These are phyloP conservation scores for Phlebopus sp. DNA, from an alignment of 1,284 basidiomycete species.

Conservation along the genomic window DNA sequence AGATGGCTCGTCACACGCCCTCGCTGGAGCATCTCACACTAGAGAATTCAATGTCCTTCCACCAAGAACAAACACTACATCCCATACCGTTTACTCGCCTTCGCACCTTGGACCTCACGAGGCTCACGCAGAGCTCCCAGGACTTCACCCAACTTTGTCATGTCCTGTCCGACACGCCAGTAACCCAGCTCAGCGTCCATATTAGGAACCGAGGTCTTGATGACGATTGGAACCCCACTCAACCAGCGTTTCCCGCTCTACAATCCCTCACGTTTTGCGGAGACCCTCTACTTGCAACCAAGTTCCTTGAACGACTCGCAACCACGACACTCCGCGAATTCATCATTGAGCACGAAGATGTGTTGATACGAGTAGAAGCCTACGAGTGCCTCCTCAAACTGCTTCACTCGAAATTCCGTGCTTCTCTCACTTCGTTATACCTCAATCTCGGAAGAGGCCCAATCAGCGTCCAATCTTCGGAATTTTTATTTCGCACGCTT, in stretches of 20 bases:
- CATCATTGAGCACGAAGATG: constrained; percentile 1
- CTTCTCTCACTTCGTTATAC: not conserved
- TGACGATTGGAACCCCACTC: not conserved
- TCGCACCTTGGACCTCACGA: not conserved
- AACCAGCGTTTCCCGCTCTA: not conserved
- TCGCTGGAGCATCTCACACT: not conserved
- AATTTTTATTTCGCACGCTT: not conserved
- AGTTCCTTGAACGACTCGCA: not conserved
- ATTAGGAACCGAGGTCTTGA: not conserved
- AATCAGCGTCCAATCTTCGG: not conserved
- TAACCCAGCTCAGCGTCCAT: not conserved
- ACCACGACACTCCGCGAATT: not conserved
- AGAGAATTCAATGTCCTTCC: not conserved
- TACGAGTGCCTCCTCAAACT: not conserved
- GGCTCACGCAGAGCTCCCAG: not conserved
- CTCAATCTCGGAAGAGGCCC: not conserved
- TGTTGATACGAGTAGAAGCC: not conserved
- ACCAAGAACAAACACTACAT: not conserved
- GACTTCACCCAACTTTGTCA: not conserved
- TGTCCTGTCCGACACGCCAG: not conserved
- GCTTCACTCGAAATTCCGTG: not conserved
- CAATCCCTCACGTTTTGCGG: not conserved
- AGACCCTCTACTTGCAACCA: not conserved
- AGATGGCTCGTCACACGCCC: not conserved
- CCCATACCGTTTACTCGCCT: not conserved